These are phyloP conservation scores for Calendula officinalis DNA, from an alignment of 129 eudicot genomes.

Conservation along the genomic window DNA sequence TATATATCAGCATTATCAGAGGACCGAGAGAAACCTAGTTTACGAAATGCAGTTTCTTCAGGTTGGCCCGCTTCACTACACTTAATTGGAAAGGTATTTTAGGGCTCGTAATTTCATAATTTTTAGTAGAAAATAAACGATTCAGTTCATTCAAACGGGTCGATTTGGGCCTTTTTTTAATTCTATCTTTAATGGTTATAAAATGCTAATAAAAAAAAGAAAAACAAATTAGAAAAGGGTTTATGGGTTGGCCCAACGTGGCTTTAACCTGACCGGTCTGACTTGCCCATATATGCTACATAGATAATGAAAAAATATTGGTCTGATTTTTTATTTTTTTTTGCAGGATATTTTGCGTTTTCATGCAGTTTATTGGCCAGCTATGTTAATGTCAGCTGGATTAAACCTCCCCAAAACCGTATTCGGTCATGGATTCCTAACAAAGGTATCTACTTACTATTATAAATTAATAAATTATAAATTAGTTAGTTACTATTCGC, in stretches of 20 bases:
- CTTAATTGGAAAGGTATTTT: slow-evolving; percentile 88
- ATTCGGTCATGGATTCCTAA: slow-evolving; percentile 91
- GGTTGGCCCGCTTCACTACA: slow-evolving; percentile 98
- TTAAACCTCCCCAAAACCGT: slow-evolving; percentile 71
- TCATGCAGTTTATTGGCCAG: slow-evolving; percentile 99
- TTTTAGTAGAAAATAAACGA: neutral
- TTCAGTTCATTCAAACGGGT: neutral
- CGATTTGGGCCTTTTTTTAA: neutral
- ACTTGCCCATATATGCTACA: neutral
- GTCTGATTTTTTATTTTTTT: slow-evolving; percentile 26
- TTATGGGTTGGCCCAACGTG: too few species aligned
- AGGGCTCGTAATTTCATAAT: neutral
- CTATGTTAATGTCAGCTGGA: slow-evolving; percentile 94
- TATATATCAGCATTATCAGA: slow-evolving; percentile 81
- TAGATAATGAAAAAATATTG: neutral
- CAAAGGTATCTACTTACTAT: slow-evolving; percentile 58
- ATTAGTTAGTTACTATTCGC: neutral
- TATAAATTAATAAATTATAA: neutral
- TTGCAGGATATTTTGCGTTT: slow-evolving; percentile 93
- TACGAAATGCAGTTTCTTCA: slow-evolving; percentile 63
- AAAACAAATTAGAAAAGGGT: too few species aligned
- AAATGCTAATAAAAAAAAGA: neutral
- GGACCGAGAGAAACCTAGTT: slow-evolving; percentile 51
- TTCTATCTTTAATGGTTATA: neutral
- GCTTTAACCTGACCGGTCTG: too few species aligned